Evolutionary conservation across 2,329 filamentous ascomycete genomes (phyloP).

Genomic region (Geoglossum cookeanum): DNA sequence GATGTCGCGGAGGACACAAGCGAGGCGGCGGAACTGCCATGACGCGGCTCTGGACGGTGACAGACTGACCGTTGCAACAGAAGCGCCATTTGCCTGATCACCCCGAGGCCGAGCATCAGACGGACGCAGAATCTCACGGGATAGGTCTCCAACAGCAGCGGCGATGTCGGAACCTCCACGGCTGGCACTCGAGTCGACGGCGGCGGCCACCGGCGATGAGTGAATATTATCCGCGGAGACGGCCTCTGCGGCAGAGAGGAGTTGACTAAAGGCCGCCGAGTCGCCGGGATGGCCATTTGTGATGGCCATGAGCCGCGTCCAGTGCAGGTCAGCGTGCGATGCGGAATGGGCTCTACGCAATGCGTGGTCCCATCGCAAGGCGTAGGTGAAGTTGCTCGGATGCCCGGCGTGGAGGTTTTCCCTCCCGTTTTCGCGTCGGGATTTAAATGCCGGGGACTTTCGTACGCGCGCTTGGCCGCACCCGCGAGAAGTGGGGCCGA

Average conservation of each 20-base stretch:
- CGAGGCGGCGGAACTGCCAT: neutral
- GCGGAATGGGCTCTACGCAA: neutral
- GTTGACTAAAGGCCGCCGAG: constrained; percentile 1
- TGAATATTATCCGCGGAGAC: neutral
- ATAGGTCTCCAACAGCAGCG: neutral
- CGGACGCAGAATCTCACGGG: neutral
- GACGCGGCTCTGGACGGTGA: neutral
- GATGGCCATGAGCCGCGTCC: neutral
- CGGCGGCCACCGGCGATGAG: neutral
- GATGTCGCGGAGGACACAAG: neutral
- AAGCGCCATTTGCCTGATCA: neutral
- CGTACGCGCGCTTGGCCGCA: no score
- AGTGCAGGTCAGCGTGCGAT: neutral
- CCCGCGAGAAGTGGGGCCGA: no score
- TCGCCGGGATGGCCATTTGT: neutral
- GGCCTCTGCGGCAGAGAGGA: neutral
- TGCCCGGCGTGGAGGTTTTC: neutral
- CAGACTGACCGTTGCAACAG: neutral
- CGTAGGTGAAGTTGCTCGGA: neutral
- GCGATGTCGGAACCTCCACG: neutral
- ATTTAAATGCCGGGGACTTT: no score
- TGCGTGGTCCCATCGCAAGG: no score
- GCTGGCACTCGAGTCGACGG: neutral
- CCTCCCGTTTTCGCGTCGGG: no score
- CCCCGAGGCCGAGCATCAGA: neutral